These are phyloP conservation scores for Raphanus raphanistrum DNA, from an alignment of 345 rosid genomes.

Conservation along the genomic window DNA sequence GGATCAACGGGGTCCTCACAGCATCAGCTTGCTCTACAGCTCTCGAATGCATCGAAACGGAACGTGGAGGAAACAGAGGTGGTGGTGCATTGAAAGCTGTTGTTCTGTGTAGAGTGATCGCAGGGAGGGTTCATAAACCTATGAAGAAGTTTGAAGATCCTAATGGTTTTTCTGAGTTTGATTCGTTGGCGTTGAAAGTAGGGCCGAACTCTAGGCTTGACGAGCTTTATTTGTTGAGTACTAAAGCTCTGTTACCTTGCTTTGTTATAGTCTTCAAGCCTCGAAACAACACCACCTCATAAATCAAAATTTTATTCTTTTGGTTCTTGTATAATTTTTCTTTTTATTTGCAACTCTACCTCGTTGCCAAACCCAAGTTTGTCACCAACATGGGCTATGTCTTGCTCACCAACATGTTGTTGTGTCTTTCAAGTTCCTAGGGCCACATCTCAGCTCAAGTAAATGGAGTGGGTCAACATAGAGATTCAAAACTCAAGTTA, in stretches of 20 bases:
- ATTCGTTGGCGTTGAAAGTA: conserved; percentile 61
- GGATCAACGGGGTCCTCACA: conserved; percentile 48
- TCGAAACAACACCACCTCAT: conserved; percentile 19
- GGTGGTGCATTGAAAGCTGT: conserved; percentile 39
- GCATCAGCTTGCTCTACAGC: conserved; percentile 55
- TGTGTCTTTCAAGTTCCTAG: background rate
- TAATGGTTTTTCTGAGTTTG: conserved; percentile 50
- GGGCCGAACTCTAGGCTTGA: conserved; percentile 43
- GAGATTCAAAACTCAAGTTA: background rate
- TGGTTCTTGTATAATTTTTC: background rate
- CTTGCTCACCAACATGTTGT: background rate
- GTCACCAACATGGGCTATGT: conserved; percentile 3
- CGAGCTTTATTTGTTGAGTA: conserved; percentile 56
- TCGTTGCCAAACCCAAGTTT: conserved; percentile 6
- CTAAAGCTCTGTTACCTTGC: conserved; percentile 73
- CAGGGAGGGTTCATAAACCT: conserved; percentile 64
- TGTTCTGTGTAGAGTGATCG: conserved; percentile 69
- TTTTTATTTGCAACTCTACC: background rate
- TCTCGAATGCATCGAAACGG: conserved; percentile 40
- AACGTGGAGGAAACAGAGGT: conserved; percentile 5
- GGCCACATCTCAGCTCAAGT: background rate
- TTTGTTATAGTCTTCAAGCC: conserved; percentile 60
- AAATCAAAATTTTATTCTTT: background rate
- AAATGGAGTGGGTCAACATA: background rate
- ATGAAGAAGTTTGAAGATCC: conserved; percentile 44